Conservation (phyloP, 2,329 filamentous ascomycete species). For the Colletotrichum phormii region DNA sequence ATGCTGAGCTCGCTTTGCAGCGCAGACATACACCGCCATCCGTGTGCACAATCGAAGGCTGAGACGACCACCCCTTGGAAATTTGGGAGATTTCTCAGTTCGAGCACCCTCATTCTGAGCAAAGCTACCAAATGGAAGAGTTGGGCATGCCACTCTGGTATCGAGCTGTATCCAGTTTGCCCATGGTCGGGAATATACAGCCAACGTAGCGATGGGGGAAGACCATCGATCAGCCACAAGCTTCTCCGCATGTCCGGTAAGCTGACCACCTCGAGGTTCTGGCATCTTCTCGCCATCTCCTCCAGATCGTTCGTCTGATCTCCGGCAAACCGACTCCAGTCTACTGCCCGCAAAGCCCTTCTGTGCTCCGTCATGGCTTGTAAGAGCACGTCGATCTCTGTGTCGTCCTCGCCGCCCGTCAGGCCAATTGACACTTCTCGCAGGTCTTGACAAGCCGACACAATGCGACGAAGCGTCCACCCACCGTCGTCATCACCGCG, state of each 20-base stretch:
- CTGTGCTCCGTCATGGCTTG: background rate
- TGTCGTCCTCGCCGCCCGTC: too few relatives aligned
- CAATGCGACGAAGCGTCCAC: background rate
- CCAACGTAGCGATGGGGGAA: too few relatives aligned
- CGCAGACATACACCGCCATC: background rate
- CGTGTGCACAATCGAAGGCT: too few relatives aligned
- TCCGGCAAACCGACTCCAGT: background rate
- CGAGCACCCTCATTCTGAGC: too few relatives aligned
- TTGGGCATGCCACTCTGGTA: too few relatives aligned
- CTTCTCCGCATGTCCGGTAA: background rate
- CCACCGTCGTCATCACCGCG: background rate
- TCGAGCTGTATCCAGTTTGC: too few relatives aligned
- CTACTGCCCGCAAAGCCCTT: background rate
- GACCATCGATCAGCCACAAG: too few relatives aligned
- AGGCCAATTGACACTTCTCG: background rate
- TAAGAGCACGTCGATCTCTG: background rate
- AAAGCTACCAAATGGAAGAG: too few relatives aligned
- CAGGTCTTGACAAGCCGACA: background rate
- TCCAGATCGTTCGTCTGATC: background rate
- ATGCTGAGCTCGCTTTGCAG: background rate
- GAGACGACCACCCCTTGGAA: too few relatives aligned
- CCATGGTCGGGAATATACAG: too few relatives aligned
- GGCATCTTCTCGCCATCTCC: background rate
- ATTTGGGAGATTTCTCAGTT: too few relatives aligned
- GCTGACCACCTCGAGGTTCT: background rate